phyloP scores from a whole-genome alignment of 1,139 yeast species.

The Geotrichum europaeum region DNA sequence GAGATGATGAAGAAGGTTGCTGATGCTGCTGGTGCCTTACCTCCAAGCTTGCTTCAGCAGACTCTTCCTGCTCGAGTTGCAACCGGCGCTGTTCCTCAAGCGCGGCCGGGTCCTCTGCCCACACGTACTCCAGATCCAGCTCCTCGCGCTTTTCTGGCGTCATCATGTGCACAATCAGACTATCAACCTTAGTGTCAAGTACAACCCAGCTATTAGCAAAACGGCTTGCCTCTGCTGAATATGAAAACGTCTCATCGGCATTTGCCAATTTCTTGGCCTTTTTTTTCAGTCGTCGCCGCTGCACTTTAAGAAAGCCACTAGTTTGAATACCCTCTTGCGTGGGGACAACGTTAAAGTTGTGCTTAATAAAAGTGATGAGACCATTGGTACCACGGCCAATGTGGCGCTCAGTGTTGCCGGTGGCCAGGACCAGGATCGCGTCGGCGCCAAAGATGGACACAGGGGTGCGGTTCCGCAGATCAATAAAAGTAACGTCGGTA shows the following conservation, averaged over 20 bases:
- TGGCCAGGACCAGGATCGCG: conserved; percentile 53
- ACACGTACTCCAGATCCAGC: conserved; percentile 64
- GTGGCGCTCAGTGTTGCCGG: conserved; percentile 77
- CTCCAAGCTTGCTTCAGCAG: conserved; percentile 1
- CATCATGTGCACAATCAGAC: conserved; percentile 62
- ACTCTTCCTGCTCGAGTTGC: conserved; percentile 1
- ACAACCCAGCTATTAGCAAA: conserved; percentile 70
- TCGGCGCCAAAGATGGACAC: conserved; percentile 40
- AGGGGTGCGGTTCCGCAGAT: conserved; percentile 45
- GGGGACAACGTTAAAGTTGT: conserved; percentile 41
- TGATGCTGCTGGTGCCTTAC: neutral
- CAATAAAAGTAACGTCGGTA: conserved; percentile 54
- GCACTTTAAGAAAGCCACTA: conserved; percentile 50
- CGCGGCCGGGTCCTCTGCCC: conserved; percentile 41
- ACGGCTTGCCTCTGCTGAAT: conserved; percentile 26
- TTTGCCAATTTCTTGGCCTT: conserved; percentile 44
- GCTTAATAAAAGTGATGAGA: conserved; percentile 45
- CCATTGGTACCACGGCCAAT: conserved; percentile 64
- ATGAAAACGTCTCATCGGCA: conserved; percentile 20
- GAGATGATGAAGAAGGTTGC: neutral
- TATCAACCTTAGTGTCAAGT: conserved; percentile 60
- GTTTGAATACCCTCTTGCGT: conserved; percentile 67
- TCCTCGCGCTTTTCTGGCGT: conserved; percentile 62
- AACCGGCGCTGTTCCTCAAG: conserved; percentile 21
- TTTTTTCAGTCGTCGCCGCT: conserved; percentile 56